A percentile compares a stretch with the other conserved stretches of the same genome.
Conservation (phyloP, 2,329 filamentous ascomycete species). For the Sporothrix schenckii region DNA sequence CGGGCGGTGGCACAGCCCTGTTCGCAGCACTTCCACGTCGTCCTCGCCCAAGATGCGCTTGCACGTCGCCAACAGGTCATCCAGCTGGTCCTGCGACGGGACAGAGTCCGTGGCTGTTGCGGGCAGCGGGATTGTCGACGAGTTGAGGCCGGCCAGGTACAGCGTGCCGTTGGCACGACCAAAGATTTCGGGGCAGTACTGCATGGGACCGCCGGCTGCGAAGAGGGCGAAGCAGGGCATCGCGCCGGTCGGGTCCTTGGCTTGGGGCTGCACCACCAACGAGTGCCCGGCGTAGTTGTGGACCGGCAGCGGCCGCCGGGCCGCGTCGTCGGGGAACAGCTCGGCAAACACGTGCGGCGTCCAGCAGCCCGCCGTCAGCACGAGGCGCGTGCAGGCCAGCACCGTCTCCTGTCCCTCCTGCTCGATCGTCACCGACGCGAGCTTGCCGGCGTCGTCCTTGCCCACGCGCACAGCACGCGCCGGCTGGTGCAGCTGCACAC, state of each 20-base stretch:
- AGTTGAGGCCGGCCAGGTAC: constrained; percentile 74
- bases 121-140: constrained; percentile 62
- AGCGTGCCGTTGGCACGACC: constrained; percentile 67
- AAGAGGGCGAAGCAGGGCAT: constrained; percentile 68
- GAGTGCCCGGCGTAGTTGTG: constrained; percentile 71
- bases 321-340: constrained; percentile 58
- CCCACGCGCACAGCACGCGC: constrained; percentile 58
- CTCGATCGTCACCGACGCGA: constrained; percentile 53
- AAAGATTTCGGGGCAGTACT: constrained; percentile 73
- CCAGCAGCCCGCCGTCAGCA: constrained; percentile 74
- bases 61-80: constrained; percentile 54
- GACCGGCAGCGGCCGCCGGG: constrained; percentile 57
- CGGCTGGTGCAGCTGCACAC: constrained; percentile 68
- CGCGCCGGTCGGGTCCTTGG: constrained; percentile 42
- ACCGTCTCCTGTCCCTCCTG: constrained; percentile 47
- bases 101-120: constrained; percentile 54
- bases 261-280: constrained; percentile 60
- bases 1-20: constrained; percentile 72
- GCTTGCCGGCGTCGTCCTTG: constrained; percentile 53
- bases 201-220: constrained; percentile 55
- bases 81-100: constrained; percentile 53
- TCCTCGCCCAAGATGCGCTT: constrained; percentile 50
- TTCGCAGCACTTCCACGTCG: constrained; percentile 62
- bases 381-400: constrained; percentile 65
- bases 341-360: constrained; percentile 64